Evolutionary conservation across 148 eudicot genomes (phyloP).

Genomic region (Cornus suecica): DNA sequence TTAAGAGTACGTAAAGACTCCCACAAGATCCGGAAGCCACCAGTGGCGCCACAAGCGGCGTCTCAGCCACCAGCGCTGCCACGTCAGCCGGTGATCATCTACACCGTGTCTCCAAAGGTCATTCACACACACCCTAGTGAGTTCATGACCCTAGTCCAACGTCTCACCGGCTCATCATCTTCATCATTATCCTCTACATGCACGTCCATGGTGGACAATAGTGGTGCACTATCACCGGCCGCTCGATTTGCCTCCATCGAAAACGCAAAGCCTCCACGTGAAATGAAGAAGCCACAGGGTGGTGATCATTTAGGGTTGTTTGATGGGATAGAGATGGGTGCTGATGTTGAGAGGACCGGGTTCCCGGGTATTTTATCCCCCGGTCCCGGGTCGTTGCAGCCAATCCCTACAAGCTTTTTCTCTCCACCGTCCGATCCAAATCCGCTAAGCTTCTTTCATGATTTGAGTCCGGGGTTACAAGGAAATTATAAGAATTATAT

Average conservation of each 20-base stretch:
- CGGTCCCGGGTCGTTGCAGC: slow-evolving; percentile 59
- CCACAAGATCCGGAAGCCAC: slow-evolving; percentile 44
- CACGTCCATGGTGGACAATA: neutral
- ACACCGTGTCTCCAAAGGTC: slow-evolving; percentile 51
- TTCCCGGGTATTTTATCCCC: slow-evolving; percentile 80
- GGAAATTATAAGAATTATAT: slow-evolving; percentile 31
- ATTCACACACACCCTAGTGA: slow-evolving; percentile 47
- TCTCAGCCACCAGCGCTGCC: slow-evolving; percentile 3
- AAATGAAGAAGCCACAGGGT: slow-evolving; percentile 21
- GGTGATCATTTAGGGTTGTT: slow-evolving; percentile 13
- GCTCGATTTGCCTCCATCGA: slow-evolving; percentile 63
- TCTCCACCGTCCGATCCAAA: slow-evolving; percentile 47
- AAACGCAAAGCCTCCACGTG: slow-evolving; percentile 35
- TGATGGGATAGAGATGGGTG: slow-evolving; percentile 24
- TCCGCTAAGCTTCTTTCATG: slow-evolving; percentile 26
- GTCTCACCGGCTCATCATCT: slow-evolving; percentile 34
- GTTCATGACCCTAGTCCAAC: slow-evolving; percentile 49
- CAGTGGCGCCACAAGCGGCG: slow-evolving; percentile 16
- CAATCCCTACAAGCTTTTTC: slow-evolving; percentile 62
- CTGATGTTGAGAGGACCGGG: slow-evolving; percentile 28
- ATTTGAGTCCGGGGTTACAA: slow-evolving; percentile 37
- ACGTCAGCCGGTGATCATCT: slow-evolving; percentile 41
- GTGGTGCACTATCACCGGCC: slow-evolving; percentile 54
- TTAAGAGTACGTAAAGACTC: slow-evolving; percentile 44
- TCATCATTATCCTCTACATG: slow-evolving; percentile 14